Percentiles rank a stretch among this genome's conserved stretches.
These are phyloP conservation scores for Camellia granthamiana DNA, from an alignment of 148 eudicot species.

Conservation along the genomic window DNA sequence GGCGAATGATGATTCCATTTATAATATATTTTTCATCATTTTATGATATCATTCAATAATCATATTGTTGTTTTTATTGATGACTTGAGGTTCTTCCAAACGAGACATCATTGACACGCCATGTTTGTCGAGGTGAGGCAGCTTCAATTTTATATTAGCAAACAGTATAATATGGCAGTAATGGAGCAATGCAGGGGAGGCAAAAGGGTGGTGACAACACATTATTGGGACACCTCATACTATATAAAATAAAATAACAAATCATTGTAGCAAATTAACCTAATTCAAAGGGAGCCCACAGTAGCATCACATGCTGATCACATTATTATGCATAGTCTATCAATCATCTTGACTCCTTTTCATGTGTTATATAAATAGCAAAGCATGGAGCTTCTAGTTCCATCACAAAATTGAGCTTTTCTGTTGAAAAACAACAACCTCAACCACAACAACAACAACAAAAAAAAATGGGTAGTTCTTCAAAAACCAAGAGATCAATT, in stretches of 20 bases:
- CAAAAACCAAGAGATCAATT: conserved; percentile 38
- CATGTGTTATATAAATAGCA: conserved; percentile 6
- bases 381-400: neutral
- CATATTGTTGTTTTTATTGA: too few species aligned
- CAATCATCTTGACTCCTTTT: conserved; percentile 3
- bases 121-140: neutral
- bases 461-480: conserved; percentile 32
- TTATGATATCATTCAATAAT: too few species aligned
- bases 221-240: too few species aligned
- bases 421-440: too few species aligned
- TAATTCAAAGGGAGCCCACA: neutral
- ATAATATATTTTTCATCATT: too few species aligned
- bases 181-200: neutral
- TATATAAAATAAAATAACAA: too few species aligned
- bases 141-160: neutral
- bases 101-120: too few species aligned
- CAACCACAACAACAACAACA: neutral
- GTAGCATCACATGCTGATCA: conserved; percentile 1
- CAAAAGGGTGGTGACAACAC: too few species aligned
- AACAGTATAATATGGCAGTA: conserved; percentile 8
- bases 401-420: neutral
- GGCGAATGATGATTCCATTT: too few species aligned
- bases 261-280: too few species aligned
- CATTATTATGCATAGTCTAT: neutral
- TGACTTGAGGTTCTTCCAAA: too few species aligned